Evolutionary conservation across 768 basidiomycete genomes (phyloP), one percentile per base, ranked within the genome.

Genomic region (Dioszegia hungarica): DNA sequence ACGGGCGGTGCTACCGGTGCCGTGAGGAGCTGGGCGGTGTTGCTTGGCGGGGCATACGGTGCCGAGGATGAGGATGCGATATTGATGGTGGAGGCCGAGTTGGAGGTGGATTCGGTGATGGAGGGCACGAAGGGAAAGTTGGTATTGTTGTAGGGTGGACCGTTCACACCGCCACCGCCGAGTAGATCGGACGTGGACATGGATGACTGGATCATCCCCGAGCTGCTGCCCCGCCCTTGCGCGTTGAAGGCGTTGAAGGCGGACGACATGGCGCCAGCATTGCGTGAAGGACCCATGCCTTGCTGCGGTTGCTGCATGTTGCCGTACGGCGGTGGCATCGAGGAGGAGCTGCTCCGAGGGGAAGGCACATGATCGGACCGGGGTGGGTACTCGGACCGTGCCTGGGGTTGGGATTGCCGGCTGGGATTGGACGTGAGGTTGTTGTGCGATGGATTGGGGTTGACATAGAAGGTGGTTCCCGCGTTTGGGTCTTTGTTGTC

Each of bases 31-130:
- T 43, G 59, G 31, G 37, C 59, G 17, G 54, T 67, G 47, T 64
- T 71, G 47, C 62, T 60, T 1, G 59, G 67, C 17, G 65, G 69
- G 9, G 65, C 70, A 50, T 63, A 75, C 9, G 63, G 70, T n/a
- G 54, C 63, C 14, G 54, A 57, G 20, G 64, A 71, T 2, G 61
- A 70, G 14, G 59, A 68, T 3, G 74, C 74, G 41, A 67, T 67
- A 44, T 69, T 72, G 55, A 63, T 31, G 14, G 49, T 61, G 47
- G 27, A 40, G 17, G 48, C 57, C 8, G 54, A 34, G 19, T 28
- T 48, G 12, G 15, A 22, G n/a, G 44, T 31, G 2, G 43, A 25
- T 39, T 52, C 37, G 14, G 44, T 38, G 19, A 55, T 19, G 17
- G 53, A 54, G 11, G 59, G 45, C 14, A 50, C 48, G 43, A 34